Percentiles rank a stretch among this genome's conserved stretches.
Evolutionary conservation across 768 basidiomycete genomes (phyloP).

Genomic region (Rhizopogon vesiculosus): DNA sequence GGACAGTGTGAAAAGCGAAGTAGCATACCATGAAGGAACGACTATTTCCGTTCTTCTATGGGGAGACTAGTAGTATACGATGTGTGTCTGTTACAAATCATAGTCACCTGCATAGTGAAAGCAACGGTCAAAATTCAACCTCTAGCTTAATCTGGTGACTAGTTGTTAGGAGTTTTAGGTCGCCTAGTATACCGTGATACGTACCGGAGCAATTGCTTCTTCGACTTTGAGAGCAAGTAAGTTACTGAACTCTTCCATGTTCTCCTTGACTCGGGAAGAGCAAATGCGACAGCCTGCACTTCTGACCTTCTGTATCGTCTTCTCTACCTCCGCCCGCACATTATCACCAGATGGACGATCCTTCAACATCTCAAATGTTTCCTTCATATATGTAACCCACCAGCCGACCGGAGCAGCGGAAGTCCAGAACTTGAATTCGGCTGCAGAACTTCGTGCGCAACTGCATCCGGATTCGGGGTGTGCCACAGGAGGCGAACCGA

Average conservation of each 20-base stretch:
- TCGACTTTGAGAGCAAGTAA: too few species aligned
- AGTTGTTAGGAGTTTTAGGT: not conserved
- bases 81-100: too few species aligned
- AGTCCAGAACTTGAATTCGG: not conserved
- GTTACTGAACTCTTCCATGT: too few species aligned
- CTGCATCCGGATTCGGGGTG: too few species aligned
- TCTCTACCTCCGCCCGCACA: not conserved
- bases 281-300: not conserved
- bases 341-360: conserved; percentile 1
- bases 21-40: too few species aligned
- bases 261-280: too few species aligned
- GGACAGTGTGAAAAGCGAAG: too few species aligned
- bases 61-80: too few species aligned
- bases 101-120: too few species aligned
- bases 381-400: conserved; percentile 9
- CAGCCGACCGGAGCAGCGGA: not conserved
- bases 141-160: not conserved
- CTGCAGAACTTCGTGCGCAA: not conserved
- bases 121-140: not conserved
- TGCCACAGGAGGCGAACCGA: too few species aligned
- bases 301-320: not conserved
- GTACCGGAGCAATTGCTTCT: too few species aligned
- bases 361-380: not conserved
- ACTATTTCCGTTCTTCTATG: too few species aligned
- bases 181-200: not conserved